Evolutionary conservation across 208 protist genomes (phyloP), one percentile per base, ranked within the genome.

Genomic region (Acanthamoeba triangularis): DNA sequence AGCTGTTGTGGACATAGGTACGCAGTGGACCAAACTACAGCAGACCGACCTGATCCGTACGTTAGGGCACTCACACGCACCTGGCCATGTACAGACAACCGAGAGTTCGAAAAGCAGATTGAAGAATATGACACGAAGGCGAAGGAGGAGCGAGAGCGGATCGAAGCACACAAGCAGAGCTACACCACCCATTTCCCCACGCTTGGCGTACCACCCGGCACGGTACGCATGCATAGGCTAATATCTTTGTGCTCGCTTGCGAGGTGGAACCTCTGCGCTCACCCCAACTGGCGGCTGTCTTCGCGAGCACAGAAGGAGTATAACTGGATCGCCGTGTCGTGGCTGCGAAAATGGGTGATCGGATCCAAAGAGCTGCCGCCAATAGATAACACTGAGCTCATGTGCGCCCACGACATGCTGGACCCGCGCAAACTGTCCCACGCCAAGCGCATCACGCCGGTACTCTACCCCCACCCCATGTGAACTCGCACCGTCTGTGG

Each of bases 341-440:
- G 91, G 91, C 52, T 94, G 0, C 44, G 56, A 67, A 25, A 63
- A 52, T 94, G 91, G 91, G 69, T 94, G 20, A 35, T 33, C 5
- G 91, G 91, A 28, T 5, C 93, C 14, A 85, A 56, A 14, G 72
- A 82, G 14, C 28, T 94, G 14, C 30, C 47, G n/a, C 49, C 91
- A 0, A 94, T 94, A 11, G 67, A 94, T 23, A 94, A 94, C 67
- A 85, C 67, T 3, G 69, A 84, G 20, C 72, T 94, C 13, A 28
- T 94, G 35, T 94, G 91, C 25, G 69, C 44, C n/a, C 91, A 94
- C 37, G 72, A 94, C 37, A 87, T 85, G 49, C 52, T 94, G 11
- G 74, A 94, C 52, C 91, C 91, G 28, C 56, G 87, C 28, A 78
- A 52, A 23, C 59, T 93, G 87, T 23, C 28, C 20, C 87, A 41